A percentile compares a stretch with the other conserved stretches of the same genome.
These are phyloP conservation scores for Saccharata proteae DNA, from an alignment of 2,329 filamentous ascomycete species.

Conservation along the genomic window DNA sequence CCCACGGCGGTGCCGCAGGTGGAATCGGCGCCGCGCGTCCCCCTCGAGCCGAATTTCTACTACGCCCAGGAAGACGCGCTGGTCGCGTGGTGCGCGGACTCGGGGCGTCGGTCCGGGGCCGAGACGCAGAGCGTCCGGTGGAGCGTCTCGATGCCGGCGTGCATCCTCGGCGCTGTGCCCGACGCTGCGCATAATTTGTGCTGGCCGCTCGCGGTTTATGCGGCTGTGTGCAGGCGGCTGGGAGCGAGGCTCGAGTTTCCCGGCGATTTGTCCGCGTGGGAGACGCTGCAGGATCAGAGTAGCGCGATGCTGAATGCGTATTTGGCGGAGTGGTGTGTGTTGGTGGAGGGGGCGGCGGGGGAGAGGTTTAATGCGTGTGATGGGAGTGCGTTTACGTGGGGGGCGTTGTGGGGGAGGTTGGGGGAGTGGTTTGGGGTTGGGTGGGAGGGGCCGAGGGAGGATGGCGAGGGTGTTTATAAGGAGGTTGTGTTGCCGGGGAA, in stretches of 20 bases:
- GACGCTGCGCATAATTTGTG: slow-evolving; percentile 40
- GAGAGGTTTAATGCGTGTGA: slow-evolving; percentile 40
- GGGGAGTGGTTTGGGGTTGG: slow-evolving; percentile 32
- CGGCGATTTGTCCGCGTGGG: slow-evolving; percentile 32
- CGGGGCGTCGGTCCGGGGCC: too few relatives aligned
- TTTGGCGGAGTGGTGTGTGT: slow-evolving; percentile 38
- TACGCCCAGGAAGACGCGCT: slow-evolving; percentile 42
- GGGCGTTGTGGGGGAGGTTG: slow-evolving; percentile 36
- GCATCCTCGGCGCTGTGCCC: slow-evolving; percentile 37
- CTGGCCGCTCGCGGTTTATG: slow-evolving; percentile 38
- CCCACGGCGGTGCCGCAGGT: slow-evolving; percentile 31
- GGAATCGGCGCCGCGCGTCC: slow-evolving; percentile 34
- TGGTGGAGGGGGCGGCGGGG: slow-evolving; percentile 29
- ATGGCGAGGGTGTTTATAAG: slow-evolving; percentile 12
- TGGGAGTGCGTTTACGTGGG: slow-evolving; percentile 34
- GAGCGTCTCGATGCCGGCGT: slow-evolving; percentile 37
- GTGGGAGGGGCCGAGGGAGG: slow-evolving; percentile 21
- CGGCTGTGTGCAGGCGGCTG: slow-evolving; percentile 33
- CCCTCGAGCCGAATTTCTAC: slow-evolving; percentile 42
- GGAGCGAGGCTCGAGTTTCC: slow-evolving; percentile 32
- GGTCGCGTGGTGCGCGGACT: slow-evolving; percentile 32
- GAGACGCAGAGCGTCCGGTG: slow-evolving; percentile 23
- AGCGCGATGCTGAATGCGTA: slow-evolving; percentile 37
- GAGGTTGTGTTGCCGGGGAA: slow-evolving; percentile 15
- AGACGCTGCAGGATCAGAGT: slow-evolving; percentile 29